Evolutionary conservation across 2,329 filamentous ascomycete species (phyloP), one percentile per base, ranked within the genome.

Genomic region (Fusarium incarnatum): DNA sequence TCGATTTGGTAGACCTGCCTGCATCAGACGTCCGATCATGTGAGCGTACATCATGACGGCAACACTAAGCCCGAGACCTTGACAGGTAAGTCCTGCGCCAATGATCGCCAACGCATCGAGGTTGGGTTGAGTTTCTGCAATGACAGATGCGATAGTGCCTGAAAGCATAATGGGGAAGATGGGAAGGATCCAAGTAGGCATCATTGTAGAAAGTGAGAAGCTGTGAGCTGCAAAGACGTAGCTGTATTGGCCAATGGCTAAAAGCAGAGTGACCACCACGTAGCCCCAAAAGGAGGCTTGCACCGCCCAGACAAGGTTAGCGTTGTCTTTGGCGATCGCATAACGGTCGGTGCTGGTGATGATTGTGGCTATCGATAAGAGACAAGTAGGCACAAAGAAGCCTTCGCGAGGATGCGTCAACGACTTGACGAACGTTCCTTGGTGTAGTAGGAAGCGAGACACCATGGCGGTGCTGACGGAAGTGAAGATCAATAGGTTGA

Each of bases 111-210:
- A 77, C 3, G 88, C 85, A 1, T 84, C 77, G 7, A 82, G 77
- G 0, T 85, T 77, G 0, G 90, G 88, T 68, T 93, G 91, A 2
- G 84, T 84, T 11, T 83, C 81, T 13, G 86, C 85, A 53, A 92
- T 90, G 66, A 91, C 86, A 2, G 88, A 87, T 4, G 91, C 90
- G 46, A 93, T 88, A 3, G 91, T 93, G 3, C 91, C 91, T 0
- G 86, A 86, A 12, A 93, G 84, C 91, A 93, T 92, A 76, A 91
- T 83, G 13, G 91, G 91, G 77, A 92, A 93, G 72, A 92, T 89
- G n/a, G 91, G 91, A 7, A 94, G 81, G 61, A 92, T 88, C 90
- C 90, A 92, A 0, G 89, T 89, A 0, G 91, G 91, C 84, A 91
- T 92, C 86, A 92, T 91, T 49, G 86, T 88, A 57, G 88, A 85